phyloP scores from a whole-genome alignment of 2,329 filamentous ascomycete species.

The Colletotrichum sp. region DNA sequence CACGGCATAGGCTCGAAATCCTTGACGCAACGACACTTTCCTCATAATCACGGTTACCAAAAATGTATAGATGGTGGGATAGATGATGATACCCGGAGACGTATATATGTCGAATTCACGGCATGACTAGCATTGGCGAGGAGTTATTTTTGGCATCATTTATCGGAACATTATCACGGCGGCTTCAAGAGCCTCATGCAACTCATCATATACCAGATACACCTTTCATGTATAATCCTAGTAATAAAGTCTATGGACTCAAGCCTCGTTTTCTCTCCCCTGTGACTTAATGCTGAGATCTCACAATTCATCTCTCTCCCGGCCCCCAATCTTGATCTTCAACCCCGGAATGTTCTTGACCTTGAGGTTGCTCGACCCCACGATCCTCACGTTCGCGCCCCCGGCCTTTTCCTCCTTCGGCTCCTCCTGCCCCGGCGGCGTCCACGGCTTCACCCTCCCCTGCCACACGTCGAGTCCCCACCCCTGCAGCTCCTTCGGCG shows the following conservation, averaged over 20 bases:
- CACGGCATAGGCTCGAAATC: background rate
- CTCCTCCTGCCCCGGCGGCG: constrained; percentile 29
- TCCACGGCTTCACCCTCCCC: constrained; percentile 39
- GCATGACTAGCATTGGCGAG: constrained; percentile 10
- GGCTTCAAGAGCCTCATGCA: background rate
- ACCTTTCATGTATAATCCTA: constrained; percentile 2
- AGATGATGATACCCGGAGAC: constrained; percentile 16
- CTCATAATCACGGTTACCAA: background rate
- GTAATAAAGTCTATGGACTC: constrained; percentile 1
- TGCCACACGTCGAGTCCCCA: constrained; percentile 44
- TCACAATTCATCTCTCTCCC: constrained; percentile 28
- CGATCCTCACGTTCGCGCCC: constrained; percentile 17
- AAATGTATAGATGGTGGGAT: background rate
- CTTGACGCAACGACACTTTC: background rate
- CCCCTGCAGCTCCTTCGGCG: constrained; percentile 31
- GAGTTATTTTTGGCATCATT: constrained; percentile 10
- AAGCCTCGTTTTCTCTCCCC: background rate
- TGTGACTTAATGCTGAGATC: background rate
- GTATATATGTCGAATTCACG: background rate
- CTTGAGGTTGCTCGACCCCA: constrained; percentile 22
- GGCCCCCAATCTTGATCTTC: constrained; percentile 28
- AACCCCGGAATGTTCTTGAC: constrained; percentile 27
- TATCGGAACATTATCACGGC: background rate
- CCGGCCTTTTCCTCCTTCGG: constrained; percentile 25
- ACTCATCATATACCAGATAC: background rate